Evolutionary conservation across 129 eudicot species (phyloP), one percentile per base, ranked within the genome.

Genomic region (Smallanthus sonchifolius): DNA sequence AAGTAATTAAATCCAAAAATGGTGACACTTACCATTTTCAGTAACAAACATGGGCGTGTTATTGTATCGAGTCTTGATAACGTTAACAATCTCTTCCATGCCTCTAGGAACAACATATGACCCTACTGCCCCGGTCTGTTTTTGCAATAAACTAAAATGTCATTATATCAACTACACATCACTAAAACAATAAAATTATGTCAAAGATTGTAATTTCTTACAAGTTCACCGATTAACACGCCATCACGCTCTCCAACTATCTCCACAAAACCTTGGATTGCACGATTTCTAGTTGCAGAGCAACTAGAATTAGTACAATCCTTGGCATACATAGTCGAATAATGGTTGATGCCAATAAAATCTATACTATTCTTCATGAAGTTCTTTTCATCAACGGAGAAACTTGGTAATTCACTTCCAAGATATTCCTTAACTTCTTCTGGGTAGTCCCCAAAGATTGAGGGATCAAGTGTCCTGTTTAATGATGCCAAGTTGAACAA

Each of bases 321-420:
- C 79, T 80, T 82, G 43, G 82, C 83, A 44, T 89, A 89, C 2
- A 78, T 61, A 51, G 87, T 69, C 2, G 88, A 70, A 19, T 92
- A 89, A 79, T 92, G 95, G 79, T 89, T 89, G 68, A 92, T 66
- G 7, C 96, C 95, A 2, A 92, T 81, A 66, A 87, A 92, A 56
- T 92, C 98, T 6, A 81, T 30, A 60, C 90, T 87, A 15, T 75
- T 81, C 49, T 76, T 87, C 61, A 92, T 66, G 2, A 77, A 72
- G 8, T 39, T 34, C 15, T n/a, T 77, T 73, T 92, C 96, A 0
- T 86, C 86, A 0, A 45, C 4, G 6, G 88, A 78, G 74, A 92
- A 92, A n/a, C 16, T 75, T 3, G 92, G 96, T 55, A 92, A 66
- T 67, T 69, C 64, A 34, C 69, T 79, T 77, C 90, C 92, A 7